phyloP scores from a whole-genome alignment of 495 filamentous ascomycete genomes.

The Aeminium ludgeri region DNA sequence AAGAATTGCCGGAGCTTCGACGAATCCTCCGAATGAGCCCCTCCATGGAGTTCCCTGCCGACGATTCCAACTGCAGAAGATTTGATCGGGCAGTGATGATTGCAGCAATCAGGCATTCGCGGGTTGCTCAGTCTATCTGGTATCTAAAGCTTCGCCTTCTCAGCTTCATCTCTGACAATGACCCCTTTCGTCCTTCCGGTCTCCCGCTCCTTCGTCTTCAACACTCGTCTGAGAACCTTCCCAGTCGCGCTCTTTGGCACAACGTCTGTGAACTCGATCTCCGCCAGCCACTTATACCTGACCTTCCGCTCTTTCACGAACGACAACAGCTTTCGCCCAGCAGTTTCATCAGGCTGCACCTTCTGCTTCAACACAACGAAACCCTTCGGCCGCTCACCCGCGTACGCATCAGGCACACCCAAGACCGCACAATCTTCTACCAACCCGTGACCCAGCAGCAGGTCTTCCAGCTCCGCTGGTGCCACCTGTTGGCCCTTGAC shows the following conservation, averaged over 20 bases:
- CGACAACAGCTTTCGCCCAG: constrained; percentile 43
- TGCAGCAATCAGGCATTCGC: not conserved
- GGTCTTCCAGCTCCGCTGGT: constrained; percentile 58
- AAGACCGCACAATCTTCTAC: constrained; percentile 67
- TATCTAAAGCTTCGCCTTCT: constrained; percentile 26
- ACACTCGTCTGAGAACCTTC: constrained; percentile 13
- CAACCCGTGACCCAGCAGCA: constrained; percentile 52
- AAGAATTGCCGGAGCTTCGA: too few relatives aligned
- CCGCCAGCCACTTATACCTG: constrained; percentile 55
- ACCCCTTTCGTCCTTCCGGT: constrained; percentile 17
- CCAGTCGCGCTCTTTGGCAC: constrained; percentile 45
- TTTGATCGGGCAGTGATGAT: too few relatives aligned
- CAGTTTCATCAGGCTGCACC: constrained; percentile 30
- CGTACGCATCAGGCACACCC: constrained; percentile 40
- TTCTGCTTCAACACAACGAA: constrained; percentile 47
- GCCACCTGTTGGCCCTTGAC: constrained; percentile 16
- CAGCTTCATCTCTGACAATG: constrained; percentile 23
- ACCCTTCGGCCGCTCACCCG: constrained; percentile 46
- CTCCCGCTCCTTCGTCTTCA: constrained; percentile 31
- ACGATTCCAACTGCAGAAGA: too few relatives aligned
- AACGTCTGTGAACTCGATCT: constrained; percentile 48
- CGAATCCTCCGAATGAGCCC: too few relatives aligned
- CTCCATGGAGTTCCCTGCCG: too few relatives aligned
- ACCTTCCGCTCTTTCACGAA: constrained; percentile 49
- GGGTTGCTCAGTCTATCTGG: too few relatives aligned